Conservation (phyloP, 495 filamentous ascomycete genomes). For the Parmelia sp. region DNA sequence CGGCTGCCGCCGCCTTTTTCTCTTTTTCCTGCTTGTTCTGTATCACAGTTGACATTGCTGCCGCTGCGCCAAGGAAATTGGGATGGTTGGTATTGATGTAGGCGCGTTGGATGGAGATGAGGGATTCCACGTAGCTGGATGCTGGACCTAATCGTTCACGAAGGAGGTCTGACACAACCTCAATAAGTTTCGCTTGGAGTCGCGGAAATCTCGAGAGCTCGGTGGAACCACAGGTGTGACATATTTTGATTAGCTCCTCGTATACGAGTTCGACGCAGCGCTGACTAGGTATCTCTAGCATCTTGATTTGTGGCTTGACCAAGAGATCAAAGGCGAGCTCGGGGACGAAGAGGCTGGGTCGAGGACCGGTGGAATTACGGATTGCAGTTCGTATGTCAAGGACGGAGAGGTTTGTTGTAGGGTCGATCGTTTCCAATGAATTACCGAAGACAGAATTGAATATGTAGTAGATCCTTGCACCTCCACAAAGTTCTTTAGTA, state of each 20-base stretch:
- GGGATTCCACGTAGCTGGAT: constrained; percentile 84
- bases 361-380: constrained; percentile 92
- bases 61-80: constrained; percentile 94
- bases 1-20: constrained; percentile 66
- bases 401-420: constrained; percentile 86
- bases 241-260: constrained; percentile 98
- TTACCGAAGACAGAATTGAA: constrained; percentile 99
- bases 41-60: constrained; percentile 96
- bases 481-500: constrained; percentile 95
- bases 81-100: constrained; percentile 99
- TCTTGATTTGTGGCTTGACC: constrained; percentile 97
- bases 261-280: constrained; percentile 97
- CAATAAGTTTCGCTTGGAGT: constrained; percentile 93
- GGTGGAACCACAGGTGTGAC: constrained; percentile 94
- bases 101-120: constrained; percentile 94
- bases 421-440: constrained; percentile 91
- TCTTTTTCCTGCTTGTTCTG: constrained; percentile 90
- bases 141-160: constrained; percentile 85
- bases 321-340: constrained; percentile 96
- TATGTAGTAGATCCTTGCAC: constrained; percentile 97
- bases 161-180: constrained; percentile 94
- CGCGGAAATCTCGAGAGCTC: constrained; percentile 88
- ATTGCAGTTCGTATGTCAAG: constrained; percentile 98
- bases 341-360: constrained; percentile 92
- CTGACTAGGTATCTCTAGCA: constrained; percentile 91